A percentile compares a stretch with the other conserved stretches of the same genome.
Conservation (phyloP, 441 rosid genomes). For the Erodium moschatum region DNA sequence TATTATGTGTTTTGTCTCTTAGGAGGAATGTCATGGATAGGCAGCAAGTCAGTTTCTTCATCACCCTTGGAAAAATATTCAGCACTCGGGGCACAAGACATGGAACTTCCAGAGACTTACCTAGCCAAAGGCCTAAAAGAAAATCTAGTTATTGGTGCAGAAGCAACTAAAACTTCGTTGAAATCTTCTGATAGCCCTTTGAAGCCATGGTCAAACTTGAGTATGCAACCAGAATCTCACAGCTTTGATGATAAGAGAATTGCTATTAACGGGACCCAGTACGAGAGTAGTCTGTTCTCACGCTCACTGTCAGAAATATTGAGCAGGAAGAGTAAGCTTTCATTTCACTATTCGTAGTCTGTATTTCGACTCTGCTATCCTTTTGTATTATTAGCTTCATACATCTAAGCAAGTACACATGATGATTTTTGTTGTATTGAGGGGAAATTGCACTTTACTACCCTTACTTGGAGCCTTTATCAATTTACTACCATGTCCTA, state of each 20-base stretch:
- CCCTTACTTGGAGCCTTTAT: no score
- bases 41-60: slow-evolving; percentile 34
- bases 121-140: slow-evolving; percentile 29
- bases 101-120: slow-evolving; percentile 30
- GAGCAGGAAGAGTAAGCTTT: slow-evolving; percentile 40
- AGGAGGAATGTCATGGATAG: slow-evolving; percentile 19
- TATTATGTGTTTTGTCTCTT: slow-evolving; percentile 16
- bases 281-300: slow-evolving; percentile 65
- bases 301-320: slow-evolving; percentile 59
- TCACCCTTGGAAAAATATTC: slow-evolving; percentile 28
- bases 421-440: no score
- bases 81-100: slow-evolving; percentile 18
- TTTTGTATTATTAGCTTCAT: neutral
- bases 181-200: slow-evolving; percentile 30
- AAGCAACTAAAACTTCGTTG: slow-evolving; percentile 32
- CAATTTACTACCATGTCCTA: no score
- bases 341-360: neutral
- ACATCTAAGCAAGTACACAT: neutral
- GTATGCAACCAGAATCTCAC: slow-evolving; percentile 23
- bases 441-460: no score
- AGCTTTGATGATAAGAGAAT: slow-evolving; percentile 28
- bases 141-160: slow-evolving; percentile 30
- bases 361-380: no score
- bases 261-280: slow-evolving; percentile 29
- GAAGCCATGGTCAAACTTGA: slow-evolving; percentile 35